These are phyloP conservation scores for Cutaneotrichosporon arboriforme DNA, from an alignment of 1,284 basidiomycete genomes.

Conservation along the genomic window DNA sequence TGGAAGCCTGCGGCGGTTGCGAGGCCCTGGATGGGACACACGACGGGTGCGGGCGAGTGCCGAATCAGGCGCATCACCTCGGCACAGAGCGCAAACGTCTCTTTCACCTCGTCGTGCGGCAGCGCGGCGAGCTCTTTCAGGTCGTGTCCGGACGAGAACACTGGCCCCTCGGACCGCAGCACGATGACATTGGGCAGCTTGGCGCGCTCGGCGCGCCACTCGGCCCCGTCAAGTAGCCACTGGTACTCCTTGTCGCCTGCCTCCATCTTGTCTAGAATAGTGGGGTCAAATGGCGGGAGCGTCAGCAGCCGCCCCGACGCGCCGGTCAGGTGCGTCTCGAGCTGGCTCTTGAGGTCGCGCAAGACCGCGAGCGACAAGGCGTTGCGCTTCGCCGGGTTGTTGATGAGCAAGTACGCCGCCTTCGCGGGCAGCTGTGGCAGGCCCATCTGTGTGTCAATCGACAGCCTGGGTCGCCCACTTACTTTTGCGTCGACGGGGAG, in stretches of 20 bases:
- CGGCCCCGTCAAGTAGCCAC: slow-evolving; percentile 12
- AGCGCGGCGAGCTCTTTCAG: slow-evolving; percentile 17
- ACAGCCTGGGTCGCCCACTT: neutral
- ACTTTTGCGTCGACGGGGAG: neutral
- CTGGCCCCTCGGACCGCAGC: slow-evolving; percentile 15
- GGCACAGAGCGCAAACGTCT: slow-evolving; percentile 20
- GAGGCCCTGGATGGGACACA: slow-evolving; percentile 15
- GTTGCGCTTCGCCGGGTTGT: slow-evolving; percentile 20
- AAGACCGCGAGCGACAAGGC: slow-evolving; percentile 16
- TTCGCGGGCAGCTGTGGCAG: slow-evolving; percentile 13
- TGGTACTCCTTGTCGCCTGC: slow-evolving; percentile 3
- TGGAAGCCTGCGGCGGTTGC: slow-evolving; percentile 18
- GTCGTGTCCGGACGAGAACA: slow-evolving; percentile 18
- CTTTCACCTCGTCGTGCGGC: slow-evolving; percentile 16
- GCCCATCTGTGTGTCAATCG: slow-evolving; percentile 1
- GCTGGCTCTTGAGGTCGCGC: slow-evolving; percentile 13
- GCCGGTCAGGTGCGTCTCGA: slow-evolving; percentile 6
- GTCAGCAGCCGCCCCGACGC: slow-evolving; percentile 2
- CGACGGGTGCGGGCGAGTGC: slow-evolving; percentile 13
- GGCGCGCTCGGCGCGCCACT: slow-evolving; percentile 10
- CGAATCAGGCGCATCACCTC: slow-evolving; percentile 19
- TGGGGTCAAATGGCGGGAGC: slow-evolving; percentile 10
- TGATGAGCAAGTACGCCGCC: slow-evolving; percentile 18
- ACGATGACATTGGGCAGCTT: slow-evolving; percentile 15
- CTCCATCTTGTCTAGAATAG: slow-evolving; percentile 13